phyloP scores from a whole-genome alignment of 129 eudicot species.

The Oenanthe sinensis region DNA sequence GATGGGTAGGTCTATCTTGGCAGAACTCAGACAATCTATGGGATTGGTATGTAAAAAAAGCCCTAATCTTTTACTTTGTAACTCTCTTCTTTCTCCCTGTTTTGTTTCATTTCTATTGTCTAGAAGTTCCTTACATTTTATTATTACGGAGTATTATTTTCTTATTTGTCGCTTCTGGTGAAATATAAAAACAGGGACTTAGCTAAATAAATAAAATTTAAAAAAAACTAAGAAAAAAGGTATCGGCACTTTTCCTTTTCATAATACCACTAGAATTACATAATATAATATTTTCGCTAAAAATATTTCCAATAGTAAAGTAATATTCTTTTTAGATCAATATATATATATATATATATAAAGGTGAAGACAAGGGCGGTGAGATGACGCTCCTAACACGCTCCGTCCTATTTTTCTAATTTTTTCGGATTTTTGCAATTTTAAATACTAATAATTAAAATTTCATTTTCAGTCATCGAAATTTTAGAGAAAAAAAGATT shows the following conservation, averaged over 20 bases:
- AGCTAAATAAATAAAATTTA: background rate
- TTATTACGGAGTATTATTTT: background rate
- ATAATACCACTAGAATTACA: too few relatives aligned
- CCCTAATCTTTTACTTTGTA: slow-evolving; percentile 6
- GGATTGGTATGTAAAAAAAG: background rate
- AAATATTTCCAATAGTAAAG: too few relatives aligned
- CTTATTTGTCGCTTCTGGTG: slow-evolving; percentile 10
- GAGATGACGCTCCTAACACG: too few relatives aligned
- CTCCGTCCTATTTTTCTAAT: too few relatives aligned
- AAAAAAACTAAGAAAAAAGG: background rate
- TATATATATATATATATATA: too few relatives aligned
- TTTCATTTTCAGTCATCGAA: too few relatives aligned
- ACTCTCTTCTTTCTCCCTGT: background rate
- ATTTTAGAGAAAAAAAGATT: too few relatives aligned
- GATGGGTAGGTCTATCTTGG: background rate
- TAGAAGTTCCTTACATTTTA: background rate
- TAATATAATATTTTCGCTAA: too few relatives aligned
- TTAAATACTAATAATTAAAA: too few relatives aligned
- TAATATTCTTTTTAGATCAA: too few relatives aligned
- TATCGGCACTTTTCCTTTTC: background rate
- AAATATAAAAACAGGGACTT: background rate
- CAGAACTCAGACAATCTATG: background rate
- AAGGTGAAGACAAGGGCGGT: too few relatives aligned
- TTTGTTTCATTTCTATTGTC: background rate
- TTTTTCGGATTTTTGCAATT: too few relatives aligned